Conservation (phyloP, 371 early-diverging fungal species). For the Amoeboaphelidium protococcarum region DNA sequence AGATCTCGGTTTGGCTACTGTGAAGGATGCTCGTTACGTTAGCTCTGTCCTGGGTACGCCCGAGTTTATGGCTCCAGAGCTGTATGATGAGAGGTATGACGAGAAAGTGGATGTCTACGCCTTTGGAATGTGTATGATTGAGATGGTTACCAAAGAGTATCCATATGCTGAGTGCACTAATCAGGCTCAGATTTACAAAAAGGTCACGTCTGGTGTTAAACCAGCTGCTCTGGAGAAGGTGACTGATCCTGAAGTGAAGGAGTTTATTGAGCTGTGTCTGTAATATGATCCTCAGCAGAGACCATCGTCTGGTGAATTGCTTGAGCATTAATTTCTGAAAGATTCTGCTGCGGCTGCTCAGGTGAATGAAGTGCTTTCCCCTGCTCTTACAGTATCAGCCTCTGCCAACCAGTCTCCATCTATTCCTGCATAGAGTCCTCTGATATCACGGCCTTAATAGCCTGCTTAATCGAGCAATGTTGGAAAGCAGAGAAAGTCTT, state of each 20-base stretch:
- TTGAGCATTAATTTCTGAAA: slow-evolving; percentile 13
- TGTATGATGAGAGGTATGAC: slow-evolving; percentile 67
- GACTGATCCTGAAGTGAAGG: slow-evolving; percentile 17
- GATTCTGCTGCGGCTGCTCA: not conserved
- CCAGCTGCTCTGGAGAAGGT: slow-evolving; percentile 20
- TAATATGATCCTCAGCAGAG: slow-evolving; percentile 3
- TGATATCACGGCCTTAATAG: not conserved
- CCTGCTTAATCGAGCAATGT: not conserved
- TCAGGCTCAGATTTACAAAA: slow-evolving; percentile 17
- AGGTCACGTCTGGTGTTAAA: slow-evolving; percentile 35
- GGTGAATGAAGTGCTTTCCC: not conserved
- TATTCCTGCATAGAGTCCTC: not conserved
- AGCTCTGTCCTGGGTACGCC: slow-evolving; percentile 46
- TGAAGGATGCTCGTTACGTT: slow-evolving; percentile 25
- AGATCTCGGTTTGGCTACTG: slow-evolving; percentile 51
- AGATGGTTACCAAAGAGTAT: slow-evolving; percentile 66
- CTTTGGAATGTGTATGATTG: slow-evolving; percentile 72
- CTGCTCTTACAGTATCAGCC: slow-evolving; percentile 1
- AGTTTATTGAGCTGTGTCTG: slow-evolving; percentile 27
- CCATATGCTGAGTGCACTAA: slow-evolving; percentile 68
- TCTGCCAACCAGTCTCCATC: not conserved
- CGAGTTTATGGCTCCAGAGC: slow-evolving; percentile 77
- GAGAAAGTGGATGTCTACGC: slow-evolving; percentile 77
- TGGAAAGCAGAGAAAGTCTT: slow-evolving; percentile 8
- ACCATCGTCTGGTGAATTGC: slow-evolving; percentile 6